These are phyloP conservation scores for Agapanthus africanus DNA, from an alignment of 106 monocot genomes.

Conservation along the genomic window DNA sequence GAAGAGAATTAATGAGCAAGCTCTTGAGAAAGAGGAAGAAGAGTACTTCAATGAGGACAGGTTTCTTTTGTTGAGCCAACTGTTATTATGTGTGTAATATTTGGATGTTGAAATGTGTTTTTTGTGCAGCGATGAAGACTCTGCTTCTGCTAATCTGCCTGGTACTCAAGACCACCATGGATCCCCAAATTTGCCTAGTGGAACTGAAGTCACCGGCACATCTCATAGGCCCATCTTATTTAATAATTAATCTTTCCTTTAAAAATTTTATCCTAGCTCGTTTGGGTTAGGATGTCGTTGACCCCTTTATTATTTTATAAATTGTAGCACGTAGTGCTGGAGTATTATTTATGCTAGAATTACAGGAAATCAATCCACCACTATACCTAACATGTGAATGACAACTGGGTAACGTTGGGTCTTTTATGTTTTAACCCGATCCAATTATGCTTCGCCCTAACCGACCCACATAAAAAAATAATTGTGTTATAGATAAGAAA, in stretches of 20 bases:
- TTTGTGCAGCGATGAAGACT: constrained; percentile 55
- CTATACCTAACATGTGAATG: no score
- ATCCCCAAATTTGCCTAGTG: constrained; percentile 30
- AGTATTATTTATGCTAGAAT: no score
- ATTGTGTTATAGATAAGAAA: no score
- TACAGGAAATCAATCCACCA: no score
- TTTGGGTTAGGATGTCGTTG: no score
- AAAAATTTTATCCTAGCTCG: no score
- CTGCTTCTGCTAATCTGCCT: constrained; percentile 27
- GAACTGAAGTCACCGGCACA: constrained; percentile 17
- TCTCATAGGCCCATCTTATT: constrained; percentile 46
- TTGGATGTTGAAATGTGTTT: not conserved
- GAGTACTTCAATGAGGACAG: constrained; percentile 94
- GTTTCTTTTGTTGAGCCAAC: constrained; percentile 15
- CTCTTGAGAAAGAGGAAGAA: constrained; percentile 95
- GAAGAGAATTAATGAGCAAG: constrained; percentile 69
- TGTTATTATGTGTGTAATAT: not conserved
- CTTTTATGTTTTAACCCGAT: not conserved
- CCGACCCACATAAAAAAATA: no score
- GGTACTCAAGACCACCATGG: constrained; percentile 18
- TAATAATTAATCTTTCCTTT: no score
- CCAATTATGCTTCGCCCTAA: not conserved
- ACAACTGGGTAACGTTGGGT: not conserved
- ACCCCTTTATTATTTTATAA: no score
- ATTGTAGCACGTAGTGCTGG: no score